Percentiles rank a stretch among this genome's conserved stretches.
These are phyloP conservation scores for Mycena vulgaris DNA, from an alignment of 768 basidiomycete species.

Conservation along the genomic window DNA sequence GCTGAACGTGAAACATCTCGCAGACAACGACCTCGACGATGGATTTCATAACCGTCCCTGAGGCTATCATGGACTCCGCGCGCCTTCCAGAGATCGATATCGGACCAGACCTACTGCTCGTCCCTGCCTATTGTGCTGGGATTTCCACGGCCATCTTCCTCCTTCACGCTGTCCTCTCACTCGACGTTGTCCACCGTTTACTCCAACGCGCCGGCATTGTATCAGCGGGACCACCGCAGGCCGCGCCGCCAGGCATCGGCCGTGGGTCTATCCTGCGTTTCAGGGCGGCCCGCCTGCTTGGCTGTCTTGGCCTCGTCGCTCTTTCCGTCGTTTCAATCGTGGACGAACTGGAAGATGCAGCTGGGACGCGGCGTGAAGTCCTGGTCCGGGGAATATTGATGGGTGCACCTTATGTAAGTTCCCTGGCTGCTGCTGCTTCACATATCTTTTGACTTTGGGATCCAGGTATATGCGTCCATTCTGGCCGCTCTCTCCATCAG, in stretches of 20 bases:
- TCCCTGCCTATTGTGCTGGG: not conserved
- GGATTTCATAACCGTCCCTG: not conserved
- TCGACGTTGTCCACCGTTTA: not conserved
- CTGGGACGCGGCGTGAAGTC: not conserved
- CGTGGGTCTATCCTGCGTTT: conserved; percentile 35
- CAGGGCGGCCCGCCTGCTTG: conserved; percentile 38
- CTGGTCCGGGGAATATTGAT: not conserved
- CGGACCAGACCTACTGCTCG: not conserved
- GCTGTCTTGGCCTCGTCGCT: conserved; percentile 37
- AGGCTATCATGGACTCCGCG: not conserved
- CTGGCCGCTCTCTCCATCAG: conserved; percentile 10
- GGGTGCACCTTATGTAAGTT: conserved; percentile 4
- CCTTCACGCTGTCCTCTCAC: not conserved
- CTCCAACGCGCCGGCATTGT: not conserved
- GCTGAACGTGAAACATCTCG: not conserved
- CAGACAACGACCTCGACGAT: not conserved
- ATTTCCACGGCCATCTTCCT: conserved; percentile 2
- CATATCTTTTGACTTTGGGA: not conserved
- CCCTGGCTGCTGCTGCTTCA: not conserved
- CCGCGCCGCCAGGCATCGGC: conserved; percentile 15
- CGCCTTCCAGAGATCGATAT: not conserved
- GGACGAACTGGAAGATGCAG: not conserved
- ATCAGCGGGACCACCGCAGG: not conserved
- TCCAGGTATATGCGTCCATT: conserved; percentile 23
- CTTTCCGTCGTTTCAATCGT: conserved; percentile 25